phyloP scores from a whole-genome alignment of 2,329 filamentous ascomycete species.

The Hyphodiscus sp. region DNA sequence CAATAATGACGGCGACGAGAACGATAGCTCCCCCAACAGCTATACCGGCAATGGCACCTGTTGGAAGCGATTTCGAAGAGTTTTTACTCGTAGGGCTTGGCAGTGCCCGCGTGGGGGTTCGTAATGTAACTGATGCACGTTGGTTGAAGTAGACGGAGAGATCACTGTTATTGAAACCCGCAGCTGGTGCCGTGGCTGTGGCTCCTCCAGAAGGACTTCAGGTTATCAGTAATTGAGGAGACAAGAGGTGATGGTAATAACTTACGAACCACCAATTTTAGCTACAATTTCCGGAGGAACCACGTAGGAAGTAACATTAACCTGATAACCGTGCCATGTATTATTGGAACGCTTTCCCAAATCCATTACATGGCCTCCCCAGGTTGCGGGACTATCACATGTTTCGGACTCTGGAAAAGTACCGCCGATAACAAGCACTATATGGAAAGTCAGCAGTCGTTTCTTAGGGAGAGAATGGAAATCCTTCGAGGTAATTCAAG shows the following conservation, averaged over 20 bases:
- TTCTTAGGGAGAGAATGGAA: too few relatives aligned
- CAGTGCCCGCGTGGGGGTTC: constrained; percentile 43
- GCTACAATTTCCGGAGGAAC: constrained; percentile 46
- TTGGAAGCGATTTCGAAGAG: constrained; percentile 23
- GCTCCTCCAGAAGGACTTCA: constrained; percentile 42
- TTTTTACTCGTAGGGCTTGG: constrained; percentile 11
- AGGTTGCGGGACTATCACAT: constrained; percentile 47
- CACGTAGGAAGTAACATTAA: constrained; percentile 44
- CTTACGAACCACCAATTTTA: constrained; percentile 41
- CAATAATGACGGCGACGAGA: constrained; percentile 26
- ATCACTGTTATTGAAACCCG: constrained; percentile 45
- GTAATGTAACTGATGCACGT: constrained; percentile 37
- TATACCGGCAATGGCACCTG: constrained; percentile 39
- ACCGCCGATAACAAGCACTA: constrained; percentile 58
- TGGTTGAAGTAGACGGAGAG: constrained; percentile 48
- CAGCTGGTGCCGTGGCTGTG: constrained; percentile 42
- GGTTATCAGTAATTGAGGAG: too few relatives aligned
- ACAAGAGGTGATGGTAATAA: not conserved
- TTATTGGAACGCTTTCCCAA: constrained; percentile 43
- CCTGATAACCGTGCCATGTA: constrained; percentile 45
- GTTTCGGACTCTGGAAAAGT: constrained; percentile 42
- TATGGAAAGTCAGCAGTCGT: too few relatives aligned
- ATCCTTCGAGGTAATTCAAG: too few relatives aligned
- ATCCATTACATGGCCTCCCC: constrained; percentile 51
- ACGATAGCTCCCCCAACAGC: constrained; percentile 32